Evolutionary conservation across 352 stramenopile genomes (phyloP).

Genomic region (Globisporangium megalacanthum): DNA sequence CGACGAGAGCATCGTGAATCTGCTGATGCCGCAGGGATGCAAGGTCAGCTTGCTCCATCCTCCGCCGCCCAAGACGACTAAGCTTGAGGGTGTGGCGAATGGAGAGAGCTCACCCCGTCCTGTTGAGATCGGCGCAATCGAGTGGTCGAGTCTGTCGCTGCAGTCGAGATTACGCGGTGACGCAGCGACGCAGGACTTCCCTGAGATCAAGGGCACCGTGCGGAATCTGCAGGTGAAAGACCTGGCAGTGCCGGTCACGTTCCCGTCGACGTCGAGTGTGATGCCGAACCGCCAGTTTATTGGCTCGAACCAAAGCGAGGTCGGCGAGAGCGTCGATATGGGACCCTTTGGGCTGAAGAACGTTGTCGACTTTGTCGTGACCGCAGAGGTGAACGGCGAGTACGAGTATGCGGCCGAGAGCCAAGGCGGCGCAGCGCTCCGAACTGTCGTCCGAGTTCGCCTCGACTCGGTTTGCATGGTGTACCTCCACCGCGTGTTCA

Average conservation of each 20-base stretch:
- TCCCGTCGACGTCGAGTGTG: slow-evolving; percentile 18
- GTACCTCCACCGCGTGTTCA: slow-evolving; percentile 84
- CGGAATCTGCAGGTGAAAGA: slow-evolving; percentile 71
- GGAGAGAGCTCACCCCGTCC: not conserved
- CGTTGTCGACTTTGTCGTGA: slow-evolving; percentile 57
- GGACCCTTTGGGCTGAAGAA: slow-evolving; percentile 56
- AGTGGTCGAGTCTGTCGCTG: slow-evolving; percentile 15
- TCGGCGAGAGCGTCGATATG: slow-evolving; percentile 29
- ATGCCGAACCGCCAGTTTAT: slow-evolving; percentile 71
- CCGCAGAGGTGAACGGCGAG: slow-evolving; percentile 1
- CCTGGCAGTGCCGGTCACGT: slow-evolving; percentile 37
- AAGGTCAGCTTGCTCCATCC: slow-evolving; percentile 36
- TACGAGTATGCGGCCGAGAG: slow-evolving; percentile 6
- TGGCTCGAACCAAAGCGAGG: slow-evolving; percentile 50
- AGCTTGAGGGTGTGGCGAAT: not conserved
- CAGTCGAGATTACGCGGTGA: slow-evolving; percentile 7
- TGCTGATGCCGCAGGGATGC: slow-evolving; percentile 26
- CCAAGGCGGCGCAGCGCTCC: slow-evolving; percentile 8
- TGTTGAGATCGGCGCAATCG: slow-evolving; percentile 14
- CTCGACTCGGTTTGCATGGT: slow-evolving; percentile 78
- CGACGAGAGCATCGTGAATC: slow-evolving; percentile 12
- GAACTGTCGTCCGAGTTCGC: slow-evolving; percentile 36
- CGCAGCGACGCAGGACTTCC: not conserved
- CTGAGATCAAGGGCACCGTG: slow-evolving; percentile 55
- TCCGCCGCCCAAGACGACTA: slow-evolving; percentile 16